Percentiles rank a stretch among this genome's conserved stretches.
These are phyloP conservation scores for Epichloe amarillans DNA, from an alignment of 2,329 filamentous ascomycete species.

Conservation along the genomic window DNA sequence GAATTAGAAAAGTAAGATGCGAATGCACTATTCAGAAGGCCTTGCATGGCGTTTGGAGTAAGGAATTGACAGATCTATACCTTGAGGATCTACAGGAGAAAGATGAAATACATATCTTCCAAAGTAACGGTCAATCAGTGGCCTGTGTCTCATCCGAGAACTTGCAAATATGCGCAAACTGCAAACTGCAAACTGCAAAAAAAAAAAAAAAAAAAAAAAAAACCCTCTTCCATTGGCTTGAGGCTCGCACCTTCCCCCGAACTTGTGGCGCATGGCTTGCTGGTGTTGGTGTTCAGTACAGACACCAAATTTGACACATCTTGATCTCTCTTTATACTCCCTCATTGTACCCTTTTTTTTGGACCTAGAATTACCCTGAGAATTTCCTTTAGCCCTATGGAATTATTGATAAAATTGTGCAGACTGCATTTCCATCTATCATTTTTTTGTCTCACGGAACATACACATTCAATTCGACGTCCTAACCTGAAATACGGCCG, in stretches of 20 bases:
- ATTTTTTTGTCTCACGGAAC: background rate
- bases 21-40: conserved; percentile 5
- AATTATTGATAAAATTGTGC: background rate
- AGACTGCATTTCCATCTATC: background rate
- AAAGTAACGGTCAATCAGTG: background rate
- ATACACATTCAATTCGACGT: background rate
- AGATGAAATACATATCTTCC: background rate
- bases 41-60: conserved; percentile 12
- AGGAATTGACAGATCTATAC: background rate
- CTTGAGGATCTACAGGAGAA: background rate
- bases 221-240: too few species aligned
- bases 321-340: background rate
- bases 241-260: background rate
- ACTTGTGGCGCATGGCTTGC: background rate
- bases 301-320: background rate
- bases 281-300: background rate
- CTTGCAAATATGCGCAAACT: background rate
- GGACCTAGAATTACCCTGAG: background rate
- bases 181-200: background rate
- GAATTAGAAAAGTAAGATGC: background rate
- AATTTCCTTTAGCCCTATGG: background rate
- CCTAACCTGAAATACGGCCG: background rate
- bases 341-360: too few species aligned
- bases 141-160: background rate
- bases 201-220: too few species aligned